Evolutionary conservation across 768 basidiomycete genomes (phyloP).

Genomic region (Rhodotorula kratochvilovae): DNA sequence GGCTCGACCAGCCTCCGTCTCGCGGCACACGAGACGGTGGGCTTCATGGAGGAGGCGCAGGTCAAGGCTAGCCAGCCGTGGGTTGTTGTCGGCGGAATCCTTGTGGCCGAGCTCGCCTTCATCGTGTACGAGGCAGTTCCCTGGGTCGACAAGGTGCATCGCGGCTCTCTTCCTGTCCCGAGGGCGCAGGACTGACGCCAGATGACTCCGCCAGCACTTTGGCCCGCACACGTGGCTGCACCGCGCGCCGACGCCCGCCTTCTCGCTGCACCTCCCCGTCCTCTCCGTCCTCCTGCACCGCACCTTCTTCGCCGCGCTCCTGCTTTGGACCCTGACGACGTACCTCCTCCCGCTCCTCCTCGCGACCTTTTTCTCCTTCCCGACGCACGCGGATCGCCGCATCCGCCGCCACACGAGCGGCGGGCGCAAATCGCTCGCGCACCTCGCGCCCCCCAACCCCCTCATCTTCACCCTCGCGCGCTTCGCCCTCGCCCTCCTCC

Average conservation of each 20-base stretch:
- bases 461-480: conserved; percentile 29
- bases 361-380: conserved; percentile 28
- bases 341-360: conserved; percentile 20
- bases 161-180: not conserved
- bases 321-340: conserved; percentile 8
- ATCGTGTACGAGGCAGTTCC: conserved; percentile 22
- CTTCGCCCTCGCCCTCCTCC: conserved; percentile 23
- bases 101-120: conserved; percentile 19
- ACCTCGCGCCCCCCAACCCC: conserved; percentile 22
- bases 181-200: not conserved
- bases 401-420: not conserved
- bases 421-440: not conserved
- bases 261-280: conserved; percentile 18
- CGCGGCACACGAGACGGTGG: conserved; percentile 4
- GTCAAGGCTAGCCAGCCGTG: conserved; percentile 14
- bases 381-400: not conserved
- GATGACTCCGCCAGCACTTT: conserved; percentile 5
- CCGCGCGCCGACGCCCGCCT: not conserved
- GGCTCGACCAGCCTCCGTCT: not conserved
- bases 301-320: conserved; percentile 24
- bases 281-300: conserved; percentile 27
- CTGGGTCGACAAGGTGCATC: conserved; percentile 25
- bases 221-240: conserved; percentile 22
- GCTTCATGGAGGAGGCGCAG: conserved; percentile 21
- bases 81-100: conserved; percentile 16